Conservation (phyloP, 139 green algal species). For the Eudorina sp. region DNA sequence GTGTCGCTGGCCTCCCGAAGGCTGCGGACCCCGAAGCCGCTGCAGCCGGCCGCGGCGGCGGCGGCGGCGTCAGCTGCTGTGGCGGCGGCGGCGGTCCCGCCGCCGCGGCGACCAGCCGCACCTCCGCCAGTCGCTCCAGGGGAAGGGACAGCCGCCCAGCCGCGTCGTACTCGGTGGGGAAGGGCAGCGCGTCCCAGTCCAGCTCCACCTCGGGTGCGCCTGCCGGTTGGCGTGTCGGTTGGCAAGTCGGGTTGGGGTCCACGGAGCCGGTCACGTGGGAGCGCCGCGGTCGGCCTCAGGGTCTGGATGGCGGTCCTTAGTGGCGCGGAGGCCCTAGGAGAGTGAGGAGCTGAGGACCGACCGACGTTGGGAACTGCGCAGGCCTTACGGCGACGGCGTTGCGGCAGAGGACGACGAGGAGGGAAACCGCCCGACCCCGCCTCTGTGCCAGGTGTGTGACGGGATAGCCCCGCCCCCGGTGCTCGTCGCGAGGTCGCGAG, state of each 20-base stretch:
- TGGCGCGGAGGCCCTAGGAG: neutral
- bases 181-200: constrained; percentile 34
- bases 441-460: too few relatives aligned
- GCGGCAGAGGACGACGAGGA: too few relatives aligned
- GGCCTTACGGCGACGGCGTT: too few relatives aligned
- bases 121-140: neutral
- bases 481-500: too few relatives aligned
- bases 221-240: too few relatives aligned
- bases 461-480: too few relatives aligned
- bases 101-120: neutral
- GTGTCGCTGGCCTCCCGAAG: neutral
- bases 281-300: too few relatives aligned
- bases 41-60: neutral
- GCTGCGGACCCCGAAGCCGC: neutral
- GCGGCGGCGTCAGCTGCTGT: neutral
- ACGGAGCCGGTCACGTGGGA: neutral
- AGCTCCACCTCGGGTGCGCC: neutral
- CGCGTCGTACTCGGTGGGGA: constrained; percentile 20
- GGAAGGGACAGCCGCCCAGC: neutral
- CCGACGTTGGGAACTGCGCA: neutral
- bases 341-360: neutral
- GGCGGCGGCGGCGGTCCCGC: neutral
- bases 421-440: too few relatives aligned
- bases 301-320: neutral
- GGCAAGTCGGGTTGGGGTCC: too few relatives aligned